Percentiles rank a stretch among this genome's conserved stretches.
phyloP scores from a whole-genome alignment of 163 green algal genomes.

The Chlamydomonas reinhardtii region DNA sequence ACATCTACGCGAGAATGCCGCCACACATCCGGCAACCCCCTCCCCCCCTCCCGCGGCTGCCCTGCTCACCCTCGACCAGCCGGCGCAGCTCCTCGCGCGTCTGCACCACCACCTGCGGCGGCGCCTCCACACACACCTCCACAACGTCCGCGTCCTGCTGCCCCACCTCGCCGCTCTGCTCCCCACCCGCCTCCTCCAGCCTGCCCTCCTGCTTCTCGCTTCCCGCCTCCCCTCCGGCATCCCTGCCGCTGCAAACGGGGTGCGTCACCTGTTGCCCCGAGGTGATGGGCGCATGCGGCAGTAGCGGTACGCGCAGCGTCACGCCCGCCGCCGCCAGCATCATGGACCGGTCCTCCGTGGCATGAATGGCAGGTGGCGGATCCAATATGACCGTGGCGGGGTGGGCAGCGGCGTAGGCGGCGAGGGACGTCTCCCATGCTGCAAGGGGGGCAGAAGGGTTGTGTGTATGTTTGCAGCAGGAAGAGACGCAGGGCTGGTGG shows the following conservation, averaged over 20 bases:
- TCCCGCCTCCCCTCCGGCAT: not conserved
- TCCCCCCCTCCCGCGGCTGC: not conserved
- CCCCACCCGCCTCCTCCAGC: not conserved
- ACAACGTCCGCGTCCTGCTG: not conserved
- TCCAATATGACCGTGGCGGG: not conserved
- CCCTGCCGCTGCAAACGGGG: not conserved
- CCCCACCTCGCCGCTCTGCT: not conserved
- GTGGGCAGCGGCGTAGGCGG: not conserved
- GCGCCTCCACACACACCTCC: not conserved
- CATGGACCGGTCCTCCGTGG: conserved; percentile 1
- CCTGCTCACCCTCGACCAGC: not conserved
- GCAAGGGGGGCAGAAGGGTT: too few species aligned
- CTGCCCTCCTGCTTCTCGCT: not conserved
- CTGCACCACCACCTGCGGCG: not conserved
- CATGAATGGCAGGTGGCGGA: not conserved
- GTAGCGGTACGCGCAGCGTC: not conserved
- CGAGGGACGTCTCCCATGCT: conserved; percentile 21
- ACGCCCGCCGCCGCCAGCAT: conserved; percentile 6
- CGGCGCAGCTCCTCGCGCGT: not conserved
- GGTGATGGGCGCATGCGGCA: too few species aligned
- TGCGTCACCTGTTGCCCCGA: too few species aligned
- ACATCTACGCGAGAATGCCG: too few species aligned
- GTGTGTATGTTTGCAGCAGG: too few species aligned
- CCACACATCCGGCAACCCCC: too few species aligned
- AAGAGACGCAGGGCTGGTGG: too few species aligned